A percentile compares a stretch with the other conserved stretches of the same genome.
Conservation (phyloP, 2,329 filamentous ascomycete species). For the Geosmithia morbida region DNA sequence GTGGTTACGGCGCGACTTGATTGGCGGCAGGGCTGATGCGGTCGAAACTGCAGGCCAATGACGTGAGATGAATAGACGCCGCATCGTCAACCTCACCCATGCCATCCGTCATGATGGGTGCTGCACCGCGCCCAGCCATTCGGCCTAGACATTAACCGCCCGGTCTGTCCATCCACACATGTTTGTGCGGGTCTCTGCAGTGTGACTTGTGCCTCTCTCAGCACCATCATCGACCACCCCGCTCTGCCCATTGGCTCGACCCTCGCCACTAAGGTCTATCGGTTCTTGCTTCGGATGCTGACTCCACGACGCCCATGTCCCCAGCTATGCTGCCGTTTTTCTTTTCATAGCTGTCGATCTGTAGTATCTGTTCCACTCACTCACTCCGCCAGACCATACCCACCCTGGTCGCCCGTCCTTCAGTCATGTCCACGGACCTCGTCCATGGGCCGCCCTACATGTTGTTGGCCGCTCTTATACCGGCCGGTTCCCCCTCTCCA, state of each 20-base stretch:
- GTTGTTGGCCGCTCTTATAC: conserved; percentile 2
- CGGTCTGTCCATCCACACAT: not conserved
- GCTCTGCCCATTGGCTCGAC: not conserved
- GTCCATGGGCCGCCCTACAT: not conserved
- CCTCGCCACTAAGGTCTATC: not conserved
- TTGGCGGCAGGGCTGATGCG: not conserved
- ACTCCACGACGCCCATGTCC: not conserved
- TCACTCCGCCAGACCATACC: not conserved
- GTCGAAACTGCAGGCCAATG: conserved; percentile 1
- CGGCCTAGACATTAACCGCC: not conserved
- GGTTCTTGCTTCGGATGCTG: not conserved
- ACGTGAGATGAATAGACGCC: conserved; percentile 2
- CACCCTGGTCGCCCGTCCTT: not conserved
- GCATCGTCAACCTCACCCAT: not conserved
- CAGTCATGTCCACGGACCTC: too few species aligned
- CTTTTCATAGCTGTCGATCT: not conserved
- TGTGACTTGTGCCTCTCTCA: not conserved
- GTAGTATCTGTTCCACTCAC: not conserved
- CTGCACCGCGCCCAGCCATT: not conserved
- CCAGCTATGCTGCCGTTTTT: not conserved
- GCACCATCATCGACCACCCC: not conserved
- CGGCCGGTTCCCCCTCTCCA: conserved; percentile 18
- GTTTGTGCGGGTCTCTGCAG: not conserved
- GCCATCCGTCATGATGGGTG: not conserved
- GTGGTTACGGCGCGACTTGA: not conserved